Percentiles rank a stretch among this genome's conserved stretches.
Conservation (phyloP, 257 asterid genomes). For the Misopates orontium region DNA sequence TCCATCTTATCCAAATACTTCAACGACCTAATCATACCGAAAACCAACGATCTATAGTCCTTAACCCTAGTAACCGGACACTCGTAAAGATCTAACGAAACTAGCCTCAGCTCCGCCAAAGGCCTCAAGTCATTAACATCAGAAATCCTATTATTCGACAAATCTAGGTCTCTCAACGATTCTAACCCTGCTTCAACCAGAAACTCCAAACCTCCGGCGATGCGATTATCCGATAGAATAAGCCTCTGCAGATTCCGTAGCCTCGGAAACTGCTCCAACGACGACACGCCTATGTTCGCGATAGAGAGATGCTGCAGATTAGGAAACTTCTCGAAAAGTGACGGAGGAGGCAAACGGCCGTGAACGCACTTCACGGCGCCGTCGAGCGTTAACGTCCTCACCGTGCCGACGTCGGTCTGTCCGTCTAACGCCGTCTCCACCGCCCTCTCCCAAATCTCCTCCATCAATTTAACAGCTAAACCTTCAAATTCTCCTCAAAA, state of each 20-base stretch:
- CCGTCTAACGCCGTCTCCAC: constrained; percentile 91
- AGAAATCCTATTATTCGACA: constrained; percentile 86
- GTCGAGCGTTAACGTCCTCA: constrained; percentile 76
- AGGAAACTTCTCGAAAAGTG: constrained; percentile 85
- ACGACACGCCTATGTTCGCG: constrained; percentile 83
- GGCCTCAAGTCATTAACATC: constrained; percentile 78
- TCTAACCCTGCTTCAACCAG: constrained; percentile 74
- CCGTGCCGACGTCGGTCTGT: constrained; percentile 67
- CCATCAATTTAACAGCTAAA: constrained; percentile 47
- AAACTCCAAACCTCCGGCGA: constrained; percentile 79
- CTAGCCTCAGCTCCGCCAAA: constrained; percentile 72
- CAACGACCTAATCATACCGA: constrained; percentile 78
- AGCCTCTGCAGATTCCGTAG: constrained; percentile 70
- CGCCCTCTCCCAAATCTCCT: constrained; percentile 96
- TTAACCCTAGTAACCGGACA: constrained; percentile 87
- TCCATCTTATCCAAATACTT: constrained; percentile 95
- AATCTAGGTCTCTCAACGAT: constrained; percentile 84
- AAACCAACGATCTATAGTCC: constrained; percentile 86
- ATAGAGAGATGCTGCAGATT: constrained; percentile 82
- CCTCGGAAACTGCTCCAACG: constrained; percentile 82
- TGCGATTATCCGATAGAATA: constrained; percentile 82
- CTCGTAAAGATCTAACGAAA: constrained; percentile 93
- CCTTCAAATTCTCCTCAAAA: not conserved
- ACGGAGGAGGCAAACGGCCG: constrained; percentile 85
- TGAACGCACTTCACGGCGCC: constrained; percentile 92